Percentiles rank a stretch among this genome's conserved stretches.
These are phyloP conservation scores for Euphorbia pulcherrima DNA, from an alignment of 345 rosid species.

Conservation along the genomic window DNA sequence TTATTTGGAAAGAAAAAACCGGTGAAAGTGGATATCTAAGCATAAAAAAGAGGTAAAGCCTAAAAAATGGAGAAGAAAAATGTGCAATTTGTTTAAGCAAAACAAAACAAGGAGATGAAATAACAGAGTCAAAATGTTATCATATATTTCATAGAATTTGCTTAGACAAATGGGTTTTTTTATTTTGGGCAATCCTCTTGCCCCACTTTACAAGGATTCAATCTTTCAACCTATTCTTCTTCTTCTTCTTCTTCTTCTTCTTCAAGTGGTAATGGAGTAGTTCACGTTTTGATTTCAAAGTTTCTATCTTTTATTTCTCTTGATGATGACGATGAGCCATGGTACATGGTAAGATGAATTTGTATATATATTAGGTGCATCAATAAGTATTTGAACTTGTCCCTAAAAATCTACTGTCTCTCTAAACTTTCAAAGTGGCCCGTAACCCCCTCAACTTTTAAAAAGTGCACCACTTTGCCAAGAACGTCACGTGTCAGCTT, in stretches of 20 bases:
- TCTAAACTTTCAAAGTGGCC: too few species aligned
- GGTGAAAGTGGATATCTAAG: too few species aligned
- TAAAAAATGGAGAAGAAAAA: not conserved
- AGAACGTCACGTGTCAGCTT: too few species aligned
- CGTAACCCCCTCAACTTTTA: too few species aligned
- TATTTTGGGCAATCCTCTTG: conserved; percentile 21
- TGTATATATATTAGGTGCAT: not conserved
- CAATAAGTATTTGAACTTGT: too few species aligned
- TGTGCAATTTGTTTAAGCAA: conserved; percentile 31
- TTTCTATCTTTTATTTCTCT: conserved; percentile 5
- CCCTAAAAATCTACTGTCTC: too few species aligned
- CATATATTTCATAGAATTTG: conserved; percentile 41
- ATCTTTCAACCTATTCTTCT: conserved; percentile 7
- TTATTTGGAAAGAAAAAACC: not conserved
- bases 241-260: not conserved
- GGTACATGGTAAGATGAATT: conserved; percentile 36
- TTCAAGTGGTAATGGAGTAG: not conserved
- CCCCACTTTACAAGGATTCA: conserved; percentile 40
- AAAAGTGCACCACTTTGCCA: too few species aligned
- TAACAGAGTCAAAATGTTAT: conserved; percentile 29
- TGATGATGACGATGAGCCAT: not conserved
- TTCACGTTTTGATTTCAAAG: conserved; percentile 14
- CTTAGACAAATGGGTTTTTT: conserved; percentile 30
- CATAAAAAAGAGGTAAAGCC: not conserved
- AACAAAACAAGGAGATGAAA: conserved; percentile 28